Evolutionary conservation across 352 stramenopile species (phyloP).

Genomic region (Phytophthora megakarya): DNA sequence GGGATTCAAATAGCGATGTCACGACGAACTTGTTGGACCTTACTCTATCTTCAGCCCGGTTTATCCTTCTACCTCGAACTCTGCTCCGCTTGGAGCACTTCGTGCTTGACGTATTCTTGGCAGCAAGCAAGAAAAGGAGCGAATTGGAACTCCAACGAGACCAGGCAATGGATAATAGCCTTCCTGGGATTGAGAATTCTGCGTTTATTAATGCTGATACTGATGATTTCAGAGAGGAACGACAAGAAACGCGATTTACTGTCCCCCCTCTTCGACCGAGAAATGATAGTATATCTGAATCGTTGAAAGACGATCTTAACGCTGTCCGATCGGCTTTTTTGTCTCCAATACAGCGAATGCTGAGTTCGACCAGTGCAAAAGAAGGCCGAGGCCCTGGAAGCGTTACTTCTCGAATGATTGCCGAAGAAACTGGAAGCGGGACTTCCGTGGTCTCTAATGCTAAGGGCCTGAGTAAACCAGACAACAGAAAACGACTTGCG

Average conservation of each 20-base stretch:
- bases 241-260: constrained; percentile 35
- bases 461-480: constrained; percentile 5
- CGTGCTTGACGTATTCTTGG: constrained; percentile 51
- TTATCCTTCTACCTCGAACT: constrained; percentile 58
- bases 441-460: constrained; percentile 14
- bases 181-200: constrained; percentile 24
- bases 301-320: constrained; percentile 48
- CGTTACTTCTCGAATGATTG: constrained; percentile 36
- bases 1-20: constrained; percentile 15
- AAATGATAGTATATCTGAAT: constrained; percentile 65
- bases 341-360: constrained; percentile 51
- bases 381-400: constrained; percentile 30
- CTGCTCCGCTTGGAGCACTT: constrained; percentile 65
- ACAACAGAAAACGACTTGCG: constrained; percentile 10
- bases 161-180: constrained; percentile 36
- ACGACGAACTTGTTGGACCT: constrained; percentile 38
- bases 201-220: constrained; percentile 41
- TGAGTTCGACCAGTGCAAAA: constrained; percentile 40
- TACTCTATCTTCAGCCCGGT: constrained; percentile 46
- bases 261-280: constrained; percentile 36
- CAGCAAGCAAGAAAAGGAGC: constrained; percentile 44
- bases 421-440: constrained; percentile 29
- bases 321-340: constrained; percentile 40
- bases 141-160: constrained; percentile 52
- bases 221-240: constrained; percentile 29